Base-by-base conservation (phyloP, 2,329 filamentous ascomycete genomes). In the Hypoxylon sp. region DNA sequence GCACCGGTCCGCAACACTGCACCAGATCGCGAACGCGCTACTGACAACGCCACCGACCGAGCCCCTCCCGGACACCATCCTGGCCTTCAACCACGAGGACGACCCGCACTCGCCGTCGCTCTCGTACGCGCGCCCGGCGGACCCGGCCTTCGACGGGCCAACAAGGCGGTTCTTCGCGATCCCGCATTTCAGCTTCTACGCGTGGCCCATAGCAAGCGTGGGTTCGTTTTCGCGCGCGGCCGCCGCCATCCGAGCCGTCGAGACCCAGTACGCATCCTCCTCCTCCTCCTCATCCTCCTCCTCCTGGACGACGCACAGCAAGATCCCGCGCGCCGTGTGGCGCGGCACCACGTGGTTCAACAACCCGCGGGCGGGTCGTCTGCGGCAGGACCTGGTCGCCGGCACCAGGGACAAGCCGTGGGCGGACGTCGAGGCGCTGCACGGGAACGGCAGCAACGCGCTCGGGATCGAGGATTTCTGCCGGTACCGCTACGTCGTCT, bases 111-210 rank as follows among this genome's bases (percentile, higher is more conserved):
- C 72, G n/a, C 68, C 70, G 5, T 67, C 74, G 2, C 75, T 76
- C 65, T 74, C 74, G 8, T 80, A 81, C 67, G 70, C 75, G n/a
- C 74, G 76, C 2, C 71, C 74, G 6, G 73, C 73, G 15, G 69
- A 74, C 63, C 71, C 74, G 0, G 50, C 52, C 3, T 68, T 67
- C 27, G 40, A 54, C 36, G 51, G 63, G 51, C 48, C 57, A 9
- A 35, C 61, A 42, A 48, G 56, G 6, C 73, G 74, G 25, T 70
- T 70, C 50, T 82, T 79, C 67, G 64, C 79, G 3, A 78, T 82
- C 69, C 80, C 79, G 48, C 81, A 79, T 69, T 85, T 80, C 71
- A 73, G 72, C 62, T 80, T 76, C 69, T 83, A 76, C 76, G 73
- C 76, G 4, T 82, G 79, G 79, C 69, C 75, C 15, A 71, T 79